Conservation (phyloP, 108 stramenopile species). For the Fistulifera solaris region DNA sequence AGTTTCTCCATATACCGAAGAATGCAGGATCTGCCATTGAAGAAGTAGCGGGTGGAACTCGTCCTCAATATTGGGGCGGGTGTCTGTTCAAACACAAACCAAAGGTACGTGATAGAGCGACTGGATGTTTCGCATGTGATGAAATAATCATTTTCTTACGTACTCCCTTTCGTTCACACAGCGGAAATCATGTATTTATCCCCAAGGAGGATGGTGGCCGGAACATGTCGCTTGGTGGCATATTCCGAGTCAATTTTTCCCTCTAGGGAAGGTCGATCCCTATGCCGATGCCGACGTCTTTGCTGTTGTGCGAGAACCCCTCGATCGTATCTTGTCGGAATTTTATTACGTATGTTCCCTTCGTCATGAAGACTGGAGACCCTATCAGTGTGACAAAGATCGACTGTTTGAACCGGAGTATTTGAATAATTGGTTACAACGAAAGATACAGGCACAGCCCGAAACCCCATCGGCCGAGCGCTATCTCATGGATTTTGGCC, state of each 20-base stretch:
- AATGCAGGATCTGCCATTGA: slow-evolving; percentile 29
- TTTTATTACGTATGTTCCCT: slow-evolving; percentile 28
- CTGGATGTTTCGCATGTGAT: too few relatives aligned
- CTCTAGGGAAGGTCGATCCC: slow-evolving; percentile 18
- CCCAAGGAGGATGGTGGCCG: slow-evolving; percentile 20
- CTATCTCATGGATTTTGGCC: slow-evolving; percentile 25
- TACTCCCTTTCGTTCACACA: too few relatives aligned
- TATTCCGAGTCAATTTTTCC: slow-evolving; percentile 24
- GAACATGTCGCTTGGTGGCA: slow-evolving; percentile 27
- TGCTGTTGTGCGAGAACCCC: slow-evolving; percentile 25
- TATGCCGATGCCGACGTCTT: slow-evolving; percentile 26
- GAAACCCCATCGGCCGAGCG: background rate
- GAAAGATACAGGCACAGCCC: slow-evolving; percentile 4
- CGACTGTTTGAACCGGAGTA: slow-evolving; percentile 16
- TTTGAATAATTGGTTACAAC: slow-evolving; percentile 27
- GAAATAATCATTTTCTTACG: too few relatives aligned
- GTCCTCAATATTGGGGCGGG: slow-evolving; percentile 18
- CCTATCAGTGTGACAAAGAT: slow-evolving; percentile 18
- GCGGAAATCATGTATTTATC: too few relatives aligned
- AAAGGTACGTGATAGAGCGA: slow-evolving; percentile 19
- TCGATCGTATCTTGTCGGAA: slow-evolving; percentile 27
- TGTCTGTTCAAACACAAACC: slow-evolving; percentile 29
- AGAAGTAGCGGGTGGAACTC: slow-evolving; percentile 16
- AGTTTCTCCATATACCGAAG: slow-evolving; percentile 37
- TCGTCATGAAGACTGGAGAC: slow-evolving; percentile 15